These are phyloP conservation scores for Lentinus brumalis DNA, from an alignment of 768 basidiomycete genomes.

Conservation along the genomic window DNA sequence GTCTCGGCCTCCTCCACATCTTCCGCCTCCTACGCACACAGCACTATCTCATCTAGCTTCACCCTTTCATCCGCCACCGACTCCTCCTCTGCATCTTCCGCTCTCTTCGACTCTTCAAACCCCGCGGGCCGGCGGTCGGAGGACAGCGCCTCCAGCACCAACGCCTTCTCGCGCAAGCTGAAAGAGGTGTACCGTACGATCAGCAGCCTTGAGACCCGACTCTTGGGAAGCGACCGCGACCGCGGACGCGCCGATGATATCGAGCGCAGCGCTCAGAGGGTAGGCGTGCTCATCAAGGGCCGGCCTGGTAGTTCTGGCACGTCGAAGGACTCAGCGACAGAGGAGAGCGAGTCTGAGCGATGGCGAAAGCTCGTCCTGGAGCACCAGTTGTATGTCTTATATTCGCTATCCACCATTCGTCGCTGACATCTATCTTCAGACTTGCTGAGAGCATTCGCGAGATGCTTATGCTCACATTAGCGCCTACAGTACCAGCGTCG, in stretches of 20 bases:
- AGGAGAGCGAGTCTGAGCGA: slow-evolving; percentile 73
- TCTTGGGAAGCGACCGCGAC: slow-evolving; percentile 51
- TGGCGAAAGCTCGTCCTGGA: slow-evolving; percentile 71
- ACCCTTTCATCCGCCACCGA: slow-evolving; percentile 76
- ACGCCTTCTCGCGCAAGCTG: slow-evolving; percentile 71
- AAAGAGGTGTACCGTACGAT: slow-evolving; percentile 86
- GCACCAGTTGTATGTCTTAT: slow-evolving; percentile 76
- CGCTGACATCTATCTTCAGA: slow-evolving; percentile 41
- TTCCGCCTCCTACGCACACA: slow-evolving; percentile 61
- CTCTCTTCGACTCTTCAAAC: slow-evolving; percentile 61
- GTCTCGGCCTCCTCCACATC: slow-evolving; percentile 76
- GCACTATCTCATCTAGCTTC: slow-evolving; percentile 65
- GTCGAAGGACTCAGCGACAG: slow-evolving; percentile 32
- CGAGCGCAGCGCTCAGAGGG: slow-evolving; percentile 37
- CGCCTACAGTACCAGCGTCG: slow-evolving; percentile 86
- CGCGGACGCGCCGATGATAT: slow-evolving; percentile 26
- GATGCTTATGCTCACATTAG: slow-evolving; percentile 80
- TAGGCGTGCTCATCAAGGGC: slow-evolving; percentile 43
- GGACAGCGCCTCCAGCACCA: slow-evolving; percentile 49
- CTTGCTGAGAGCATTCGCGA: slow-evolving; percentile 90
- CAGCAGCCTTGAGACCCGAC: slow-evolving; percentile 73
- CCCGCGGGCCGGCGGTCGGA: slow-evolving; percentile 50
- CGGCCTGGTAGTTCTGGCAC: slow-evolving; percentile 28
- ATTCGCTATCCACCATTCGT: slow-evolving; percentile 9
- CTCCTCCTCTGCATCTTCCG: slow-evolving; percentile 71